These are phyloP conservation scores for Stygiomarasmius scandens DNA, from an alignment of 1,284 basidiomycete genomes.

Conservation along the genomic window DNA sequence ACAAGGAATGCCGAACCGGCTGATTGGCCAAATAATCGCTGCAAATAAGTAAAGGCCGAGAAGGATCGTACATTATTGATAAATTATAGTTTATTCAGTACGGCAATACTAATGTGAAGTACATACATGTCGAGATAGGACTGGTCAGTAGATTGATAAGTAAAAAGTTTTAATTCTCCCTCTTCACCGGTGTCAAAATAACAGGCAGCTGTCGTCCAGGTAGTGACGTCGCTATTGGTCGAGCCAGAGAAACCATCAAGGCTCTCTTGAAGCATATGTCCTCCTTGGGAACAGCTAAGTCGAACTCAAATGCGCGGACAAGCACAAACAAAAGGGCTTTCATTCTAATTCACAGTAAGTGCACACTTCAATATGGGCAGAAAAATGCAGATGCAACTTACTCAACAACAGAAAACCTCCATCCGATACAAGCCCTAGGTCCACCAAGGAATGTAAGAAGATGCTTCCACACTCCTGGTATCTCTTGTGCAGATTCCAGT, in stretches of 20 bases:
- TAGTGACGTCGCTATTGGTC: not conserved
- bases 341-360: constrained; percentile 27
- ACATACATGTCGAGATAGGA: too few relatives aligned
- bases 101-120: too few relatives aligned
- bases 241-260: not conserved
- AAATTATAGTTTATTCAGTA: too few relatives aligned
- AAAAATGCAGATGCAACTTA: constrained; percentile 10
- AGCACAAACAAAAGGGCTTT: constrained; percentile 51
- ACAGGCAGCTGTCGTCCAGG: not conserved
- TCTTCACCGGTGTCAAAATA: not conserved
- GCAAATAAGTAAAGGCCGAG: too few relatives aligned
- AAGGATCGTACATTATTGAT: too few relatives aligned
- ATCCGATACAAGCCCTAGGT: constrained; percentile 37
- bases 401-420: constrained; percentile 48
- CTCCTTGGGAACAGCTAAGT: constrained; percentile 36
- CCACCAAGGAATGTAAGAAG: constrained; percentile 34
- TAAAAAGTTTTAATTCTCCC: too few relatives aligned
- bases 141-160: too few relatives aligned
- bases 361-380: not conserved
- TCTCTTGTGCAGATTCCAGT: constrained; percentile 20
- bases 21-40: too few relatives aligned
- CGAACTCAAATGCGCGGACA: constrained; percentile 49
- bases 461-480: constrained; percentile 33
- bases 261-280: constrained; percentile 17
- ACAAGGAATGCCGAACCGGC: too few relatives aligned